Base-by-base conservation (phyloP, 2,329 filamentous ascomycete species). In the Trichoderma cornu-damae region DNA sequence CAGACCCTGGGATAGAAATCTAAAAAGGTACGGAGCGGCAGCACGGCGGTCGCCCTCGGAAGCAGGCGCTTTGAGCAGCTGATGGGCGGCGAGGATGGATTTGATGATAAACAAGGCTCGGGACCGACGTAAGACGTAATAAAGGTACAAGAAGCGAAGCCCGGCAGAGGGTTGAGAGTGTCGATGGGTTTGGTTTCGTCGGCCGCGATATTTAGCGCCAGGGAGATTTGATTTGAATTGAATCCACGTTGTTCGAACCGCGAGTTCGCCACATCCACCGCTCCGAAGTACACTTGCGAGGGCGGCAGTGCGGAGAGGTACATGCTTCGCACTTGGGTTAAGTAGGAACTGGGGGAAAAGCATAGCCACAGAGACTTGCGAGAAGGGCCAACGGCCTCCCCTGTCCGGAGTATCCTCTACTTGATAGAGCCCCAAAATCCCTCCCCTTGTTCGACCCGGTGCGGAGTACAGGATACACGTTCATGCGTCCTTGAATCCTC, bases 201-300 rank as follows among this genome's bases (percentile, higher is more conserved):
- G 26, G 24, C n/a, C n/a, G n/a, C 22, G 26, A 34, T 26, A 35
- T 14, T 22, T 44, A 44, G 51, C 51, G 51, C 16, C 42, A 55
- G 52, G 52, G 52, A 47, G 42, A 37, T 48, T 57, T 47, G 30
- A 54, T 44, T n/a, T n/a, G n/a, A n/a, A n/a, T n/a, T n/a, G 48
- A 54, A 58, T 58, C 56, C 56, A 58, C 56, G 56, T 58, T 50
- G 50, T 34, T 53, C 38, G 40, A 30, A 53, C 26, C 46, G 42
- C 34, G 16, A 47, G 40, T 46, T n/a, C 24, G 56, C 56, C 56
- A 58, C 56, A 54, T n/a, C n/a, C n/a, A n/a, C n/a, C 49, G 56
- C 54, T 32, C 28, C 30, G 9, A 43, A 35, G 38, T 53, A 53
- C 14, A 26, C 14, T 2, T 7, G 6, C 47, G n/a, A 12, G 32